Evolutionary conservation across 768 basidiomycete genomes (phyloP).

Genomic region (Phlebiopsis flavidoalba): DNA sequence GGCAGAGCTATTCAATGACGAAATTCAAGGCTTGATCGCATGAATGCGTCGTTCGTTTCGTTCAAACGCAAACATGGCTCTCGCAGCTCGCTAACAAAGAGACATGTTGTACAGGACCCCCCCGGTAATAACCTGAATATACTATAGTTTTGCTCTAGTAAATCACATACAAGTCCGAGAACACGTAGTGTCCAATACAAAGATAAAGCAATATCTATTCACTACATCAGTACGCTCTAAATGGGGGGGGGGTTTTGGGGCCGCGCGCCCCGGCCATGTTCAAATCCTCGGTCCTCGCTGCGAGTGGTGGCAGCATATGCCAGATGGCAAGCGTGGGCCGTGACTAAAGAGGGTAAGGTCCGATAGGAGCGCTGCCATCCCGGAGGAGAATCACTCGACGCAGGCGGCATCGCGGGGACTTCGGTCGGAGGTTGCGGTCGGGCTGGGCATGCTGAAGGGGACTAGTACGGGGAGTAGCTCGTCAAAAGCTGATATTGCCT

Average conservation of each 20-base stretch:
- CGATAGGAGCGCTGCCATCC: slow-evolving; percentile 64
- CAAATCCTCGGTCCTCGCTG: slow-evolving; percentile 12
- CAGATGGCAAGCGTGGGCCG: slow-evolving; percentile 1
- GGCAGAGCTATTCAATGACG: no score
- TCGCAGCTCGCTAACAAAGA: no score
- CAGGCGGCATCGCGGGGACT: slow-evolving; percentile 36
- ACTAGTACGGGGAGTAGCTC: background rate
- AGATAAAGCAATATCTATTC: background rate
- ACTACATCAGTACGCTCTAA: slow-evolving; percentile 15
- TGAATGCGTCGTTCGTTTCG: no score
- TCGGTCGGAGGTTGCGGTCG: slow-evolving; percentile 32
- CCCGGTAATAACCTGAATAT: background rate
- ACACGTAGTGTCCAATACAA: background rate
- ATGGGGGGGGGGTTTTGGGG: no score
- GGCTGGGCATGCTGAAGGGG: slow-evolving; percentile 5
- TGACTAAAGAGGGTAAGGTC: slow-evolving; percentile 32
- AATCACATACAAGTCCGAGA: background rate
- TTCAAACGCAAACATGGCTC: no score
- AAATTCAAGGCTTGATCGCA: no score
- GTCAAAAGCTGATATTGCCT: slow-evolving; percentile 16
- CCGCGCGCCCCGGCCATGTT: slow-evolving; percentile 29
- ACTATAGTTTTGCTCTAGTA: background rate
- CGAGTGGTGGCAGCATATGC: slow-evolving; percentile 18
- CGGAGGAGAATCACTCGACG: slow-evolving; percentile 43
- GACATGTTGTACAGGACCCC: no score